phyloP scores from a whole-genome alignment of 148 eudicot species.

The Chenopodium quinoa region DNA sequence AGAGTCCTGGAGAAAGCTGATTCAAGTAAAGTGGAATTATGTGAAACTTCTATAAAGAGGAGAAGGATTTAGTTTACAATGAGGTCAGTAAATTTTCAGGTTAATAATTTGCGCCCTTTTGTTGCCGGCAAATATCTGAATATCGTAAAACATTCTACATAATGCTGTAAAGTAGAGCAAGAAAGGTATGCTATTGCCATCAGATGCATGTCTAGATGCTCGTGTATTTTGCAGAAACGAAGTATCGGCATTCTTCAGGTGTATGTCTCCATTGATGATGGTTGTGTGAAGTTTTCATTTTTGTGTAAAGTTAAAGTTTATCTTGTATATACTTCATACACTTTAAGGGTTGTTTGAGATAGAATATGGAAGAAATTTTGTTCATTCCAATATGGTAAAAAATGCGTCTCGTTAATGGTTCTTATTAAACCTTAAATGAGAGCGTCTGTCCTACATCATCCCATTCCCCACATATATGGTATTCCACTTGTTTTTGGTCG shows the following conservation, averaged over 20 bases:
- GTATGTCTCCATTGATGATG: not conserved
- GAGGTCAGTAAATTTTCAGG: slow-evolving; percentile 18
- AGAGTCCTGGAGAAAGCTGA: slow-evolving; percentile 9
- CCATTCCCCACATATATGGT: too few relatives aligned
- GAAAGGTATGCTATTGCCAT: not conserved
- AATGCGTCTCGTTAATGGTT: too few relatives aligned
- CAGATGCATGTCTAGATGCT: not conserved
- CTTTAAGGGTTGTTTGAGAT: not conserved
- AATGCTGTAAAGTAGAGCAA: not conserved
- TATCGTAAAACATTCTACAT: not conserved
- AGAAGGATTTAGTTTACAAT: slow-evolving; percentile 23
- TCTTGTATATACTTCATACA: not conserved
- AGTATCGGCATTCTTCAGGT: not conserved
- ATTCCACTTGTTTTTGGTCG: too few relatives aligned
- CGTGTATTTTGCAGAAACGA: not conserved
- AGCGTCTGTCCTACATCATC: too few relatives aligned
- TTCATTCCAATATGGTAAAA: too few relatives aligned
- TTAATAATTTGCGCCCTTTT: not conserved
- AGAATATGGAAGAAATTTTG: not conserved
- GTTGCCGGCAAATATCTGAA: not conserved
- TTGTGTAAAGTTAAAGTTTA: not conserved
- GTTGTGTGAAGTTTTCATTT: not conserved
- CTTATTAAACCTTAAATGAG: too few relatives aligned
- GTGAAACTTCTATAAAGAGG: slow-evolving; percentile 19
- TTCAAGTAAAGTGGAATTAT: slow-evolving; percentile 14